Evolutionary conservation across 495 filamentous ascomycete species (phyloP), one percentile per base, ranked within the genome.

Genomic region (Penicillium dipodomyicola): DNA sequence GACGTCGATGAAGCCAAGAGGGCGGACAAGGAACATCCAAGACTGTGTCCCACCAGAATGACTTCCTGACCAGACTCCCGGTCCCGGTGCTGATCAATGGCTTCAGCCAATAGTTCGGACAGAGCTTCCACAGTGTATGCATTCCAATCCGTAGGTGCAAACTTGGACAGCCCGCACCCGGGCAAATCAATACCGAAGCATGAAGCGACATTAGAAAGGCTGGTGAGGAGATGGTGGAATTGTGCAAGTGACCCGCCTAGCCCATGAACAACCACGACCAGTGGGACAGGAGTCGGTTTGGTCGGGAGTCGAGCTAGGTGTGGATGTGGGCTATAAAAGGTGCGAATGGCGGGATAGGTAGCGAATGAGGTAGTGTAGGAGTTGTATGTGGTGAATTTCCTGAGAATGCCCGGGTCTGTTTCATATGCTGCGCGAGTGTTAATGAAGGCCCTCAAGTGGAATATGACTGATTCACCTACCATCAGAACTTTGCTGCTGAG

Each of bases 251-350:
- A 96, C 29, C 93, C 93, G 20, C 93, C 93, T 33, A 97, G 80
- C 14, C 93, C 93, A 66, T 97, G 93, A 51, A 96, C 79, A 68
- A 96, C 96, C 25, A 96, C 93, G 6, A 97, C 72, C 9, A 96
- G 73, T 10, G 93, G 91, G n/a, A 96, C 71, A 1, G 90, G 85
- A 5, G 80, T 77, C 0, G 90, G 87, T 44, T 82, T 80, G 46
- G 73, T 80, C 1, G 90, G 91, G 4, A 97, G 81, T 64, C 90
- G 87, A 57, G 86, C 81, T 32, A 84, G 82, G 65, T 96, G 88
- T 9, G 87, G 85, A 72, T 96, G 93, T 23, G 82, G 84, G 41
- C 86, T 79, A 71, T 87, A 90, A 67, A 97, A 96, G 33, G 92
- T 86, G 46, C 93, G 86, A 59, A 97, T 82, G 37, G 78, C 80